Percentiles rank a stretch among this genome's conserved stretches.
These are phyloP conservation scores for Geotrichum macrosporum DNA, from an alignment of 1,139 yeast species.

Conservation along the genomic window DNA sequence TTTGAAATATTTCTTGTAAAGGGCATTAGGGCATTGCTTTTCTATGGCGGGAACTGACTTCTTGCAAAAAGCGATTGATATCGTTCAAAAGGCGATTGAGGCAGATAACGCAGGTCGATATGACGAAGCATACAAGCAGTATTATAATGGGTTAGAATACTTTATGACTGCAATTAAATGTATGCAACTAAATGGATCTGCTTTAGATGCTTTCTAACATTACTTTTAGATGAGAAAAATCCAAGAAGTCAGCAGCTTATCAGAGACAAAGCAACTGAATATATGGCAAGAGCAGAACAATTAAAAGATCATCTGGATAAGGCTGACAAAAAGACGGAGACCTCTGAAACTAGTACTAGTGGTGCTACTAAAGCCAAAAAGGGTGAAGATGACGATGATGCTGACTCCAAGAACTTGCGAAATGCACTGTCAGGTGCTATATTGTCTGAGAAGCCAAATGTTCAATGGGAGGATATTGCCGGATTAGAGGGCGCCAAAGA, in stretches of 20 bases:
- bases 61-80: slow-evolving; percentile 85
- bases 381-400: slow-evolving; percentile 62
- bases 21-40: neutral
- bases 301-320: slow-evolving; percentile 84
- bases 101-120: slow-evolving; percentile 88
- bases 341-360: slow-evolving; percentile 40
- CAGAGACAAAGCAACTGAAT: slow-evolving; percentile 84
- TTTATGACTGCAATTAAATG: slow-evolving; percentile 91
- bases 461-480: slow-evolving; percentile 93
- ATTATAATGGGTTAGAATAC: slow-evolving; percentile 90
- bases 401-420: slow-evolving; percentile 80
- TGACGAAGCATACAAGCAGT: slow-evolving; percentile 90
- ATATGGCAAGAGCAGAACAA: slow-evolving; percentile 89
- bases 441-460: slow-evolving; percentile 86
- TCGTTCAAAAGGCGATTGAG: slow-evolving; percentile 91
- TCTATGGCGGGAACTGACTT: slow-evolving; percentile 68
- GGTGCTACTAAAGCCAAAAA: slow-evolving; percentile 55
- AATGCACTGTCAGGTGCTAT: slow-evolving; percentile 93
- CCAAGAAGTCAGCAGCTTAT: slow-evolving; percentile 83
- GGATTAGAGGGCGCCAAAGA: slow-evolving; percentile 95
- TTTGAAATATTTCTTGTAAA: no score
- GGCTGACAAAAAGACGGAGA: slow-evolving; percentile 41
- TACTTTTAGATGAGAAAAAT: slow-evolving; percentile 66
- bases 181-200: slow-evolving; percentile 24
- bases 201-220: neutral